Base-by-base conservation (phyloP, 352 stramenopile species). In the Globisporangium perplexum region DNA sequence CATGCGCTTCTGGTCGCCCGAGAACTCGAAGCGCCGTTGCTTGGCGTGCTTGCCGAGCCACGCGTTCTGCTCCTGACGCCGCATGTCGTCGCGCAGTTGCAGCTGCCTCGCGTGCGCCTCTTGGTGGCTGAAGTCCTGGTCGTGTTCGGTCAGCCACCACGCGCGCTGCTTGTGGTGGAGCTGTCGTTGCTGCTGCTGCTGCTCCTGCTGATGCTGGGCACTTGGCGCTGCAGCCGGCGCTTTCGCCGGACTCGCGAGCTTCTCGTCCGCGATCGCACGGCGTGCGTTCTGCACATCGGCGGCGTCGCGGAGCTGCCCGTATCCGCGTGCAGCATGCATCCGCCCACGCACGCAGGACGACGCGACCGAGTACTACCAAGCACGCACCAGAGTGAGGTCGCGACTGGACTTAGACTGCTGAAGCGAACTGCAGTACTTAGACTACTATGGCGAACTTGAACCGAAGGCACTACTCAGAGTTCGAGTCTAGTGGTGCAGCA, bases 41-140 rank as follows among this genome's bases (percentile, higher is more conserved):
- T 88, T 89, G 55, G 75, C 76, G 53, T 75, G 73, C 33, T 85
- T 84, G 11, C 71, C 73, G 23, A 91, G 63, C 81, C 81, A 89
- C 22, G 57, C 61, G 44, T 87, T 86, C 67, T 88, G 76, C 38
- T 89, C 68, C n/a, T 75, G 68, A 14, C 71, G 68, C 23, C 71
- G 62, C 55, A 87, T 54, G 30, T 87, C 74, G 48, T 88, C 71
- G 41, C 76, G 65, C 8, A 74, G 53, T 7, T 58, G 58, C 0
- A 59, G 73, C 42, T 75, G 61, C 18, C 52, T 66, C 11, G 65
- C 71, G 11, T 69, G 48, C 17, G 45, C 60, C 14, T 52, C 47
- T 4, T 44, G 39, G 1, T 42, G 57, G 23, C 54, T 39, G 41
- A 47, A 53, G 10, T 30, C 50, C 22, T 59, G 42, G 23, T 71